Evolutionary conservation across 345 rosid species (phyloP).

Genomic region (Raphanus sativus): DNA sequence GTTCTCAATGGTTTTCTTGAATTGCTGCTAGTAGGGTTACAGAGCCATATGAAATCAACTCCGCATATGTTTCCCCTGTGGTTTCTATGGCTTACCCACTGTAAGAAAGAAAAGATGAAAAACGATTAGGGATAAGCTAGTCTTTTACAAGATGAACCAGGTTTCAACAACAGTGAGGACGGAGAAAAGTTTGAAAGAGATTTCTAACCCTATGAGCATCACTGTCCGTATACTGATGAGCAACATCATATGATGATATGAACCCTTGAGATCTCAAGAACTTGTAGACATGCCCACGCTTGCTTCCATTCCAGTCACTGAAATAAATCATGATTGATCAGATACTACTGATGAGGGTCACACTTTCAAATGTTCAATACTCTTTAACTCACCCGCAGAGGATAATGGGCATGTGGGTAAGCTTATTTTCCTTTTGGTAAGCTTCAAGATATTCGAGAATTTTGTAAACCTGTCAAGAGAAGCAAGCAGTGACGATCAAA

Average conservation of each 20-base stretch:
- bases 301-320: conserved; percentile 99
- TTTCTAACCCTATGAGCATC: conserved; percentile 80
- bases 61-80: conserved; percentile 98
- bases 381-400: conserved; percentile 76
- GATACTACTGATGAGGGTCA: background rate
- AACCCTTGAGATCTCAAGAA: conserved; percentile 95
- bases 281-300: conserved; percentile 92
- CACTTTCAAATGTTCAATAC: conserved; percentile 4
- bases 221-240: conserved; percentile 75
- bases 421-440: conserved; percentile 67
- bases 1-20: conserved; percentile 55
- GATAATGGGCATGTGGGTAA: conserved; percentile 59
- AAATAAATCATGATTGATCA: conserved; percentile 12
- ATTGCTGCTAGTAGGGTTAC: conserved; percentile 56
- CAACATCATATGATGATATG: conserved; percentile 86
- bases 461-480: conserved; percentile 63
- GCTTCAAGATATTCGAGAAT: conserved; percentile 74
- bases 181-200: conserved; percentile 3
- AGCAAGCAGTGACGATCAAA: background rate
- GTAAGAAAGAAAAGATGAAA: conserved; percentile 3
- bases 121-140: background rate
- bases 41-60: conserved; percentile 96
- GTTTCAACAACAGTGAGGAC: background rate
- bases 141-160: background rate
- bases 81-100: conserved; percentile 99